Evolutionary conservation across 1,284 basidiomycete genomes (phyloP), one percentile per base, ranked within the genome.

Genomic region (Boletus calvinii): DNA sequence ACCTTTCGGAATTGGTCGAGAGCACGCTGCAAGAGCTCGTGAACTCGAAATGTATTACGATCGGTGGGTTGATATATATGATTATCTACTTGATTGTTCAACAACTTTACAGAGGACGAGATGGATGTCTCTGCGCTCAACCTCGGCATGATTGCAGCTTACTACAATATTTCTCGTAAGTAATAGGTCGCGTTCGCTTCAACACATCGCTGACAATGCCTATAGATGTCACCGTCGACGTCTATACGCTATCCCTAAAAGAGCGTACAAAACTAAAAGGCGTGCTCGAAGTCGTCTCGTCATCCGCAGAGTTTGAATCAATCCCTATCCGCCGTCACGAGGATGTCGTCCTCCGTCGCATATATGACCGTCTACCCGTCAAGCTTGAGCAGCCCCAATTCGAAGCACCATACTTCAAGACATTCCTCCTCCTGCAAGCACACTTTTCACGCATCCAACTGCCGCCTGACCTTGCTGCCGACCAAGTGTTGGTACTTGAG

Each of bases 221-320:
- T n/a, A 4, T 72, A 81, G 94, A 97, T 70, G 87, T 96, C 58
- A 98, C 94, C 6, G 90, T 98, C 53, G 94, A 98, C 74, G 94
- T 97, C 29, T 99, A 98, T 74, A 94, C 90, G 29, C 79, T 96
- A 52, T 99, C 96, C 10, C 78, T 99, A 58, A 98, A 96, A 69
- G 94, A 96, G 66, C 85, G 87, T 40, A 99, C 96, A n/a, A 99
- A 98, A 74, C 81, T 99, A 68, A 95, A 97, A 74, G 96, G 96
- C 39, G 74, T 99, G 22, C 81, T 99, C 34, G 95, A 99, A 73
- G 96, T 99, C 49, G 90, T 99, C 7, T 91, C 92, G 0, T 96
- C 94, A 0, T 96, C 96, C 0, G 90, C 94, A 46, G 97, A 99
- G 71, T 99, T 98, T 67, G 96, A 99, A 70, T 79, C 78, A 9